phyloP scores from a whole-genome alignment of 1,284 basidiomycete genomes.

The Bjerkandera adusta region DNA sequence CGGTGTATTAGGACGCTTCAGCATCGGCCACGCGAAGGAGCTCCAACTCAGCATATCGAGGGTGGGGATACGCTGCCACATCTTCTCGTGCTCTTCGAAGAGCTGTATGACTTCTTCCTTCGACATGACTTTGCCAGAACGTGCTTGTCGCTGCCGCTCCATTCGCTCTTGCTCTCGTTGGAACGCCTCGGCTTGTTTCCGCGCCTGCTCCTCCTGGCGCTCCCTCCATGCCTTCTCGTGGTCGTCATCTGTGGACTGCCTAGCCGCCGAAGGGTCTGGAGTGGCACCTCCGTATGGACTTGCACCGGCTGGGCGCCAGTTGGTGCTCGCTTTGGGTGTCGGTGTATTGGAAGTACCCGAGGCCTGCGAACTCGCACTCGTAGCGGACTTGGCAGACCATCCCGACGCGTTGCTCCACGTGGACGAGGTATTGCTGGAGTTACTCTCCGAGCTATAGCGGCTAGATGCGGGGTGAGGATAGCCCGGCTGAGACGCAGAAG shows the following conservation, averaged over 20 bases:
- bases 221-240: conserved; percentile 18
- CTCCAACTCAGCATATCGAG: conserved; percentile 44
- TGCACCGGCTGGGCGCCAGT: conserved; percentile 21
- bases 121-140: conserved; percentile 43
- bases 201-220: conserved; percentile 50
- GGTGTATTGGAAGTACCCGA: conserved; percentile 8
- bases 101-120: conserved; percentile 52
- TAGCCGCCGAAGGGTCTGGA: conserved; percentile 23
- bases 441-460: conserved; percentile 21
- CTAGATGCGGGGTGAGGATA: conserved; percentile 16
- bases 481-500: conserved; percentile 19
- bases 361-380: conserved; percentile 5
- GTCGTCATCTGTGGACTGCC: conserved; percentile 15
- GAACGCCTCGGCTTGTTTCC: conserved; percentile 59
- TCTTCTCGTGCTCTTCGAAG: conserved; percentile 54
- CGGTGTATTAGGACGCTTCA: conserved; percentile 49
- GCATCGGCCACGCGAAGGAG: conserved; percentile 70
- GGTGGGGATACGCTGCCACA: conserved; percentile 48
- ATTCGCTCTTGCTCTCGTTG: conserved; percentile 53
- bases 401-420: conserved; percentile 22
- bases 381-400: conserved; percentile 1
- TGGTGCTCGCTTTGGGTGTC: conserved; percentile 16
- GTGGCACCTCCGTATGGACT: conserved; percentile 22
- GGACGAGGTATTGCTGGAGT: conserved; percentile 28
- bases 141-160: conserved; percentile 34